Base-by-base conservation (phyloP, 768 basidiomycete genomes). In the Hydnum rufescens region DNA sequence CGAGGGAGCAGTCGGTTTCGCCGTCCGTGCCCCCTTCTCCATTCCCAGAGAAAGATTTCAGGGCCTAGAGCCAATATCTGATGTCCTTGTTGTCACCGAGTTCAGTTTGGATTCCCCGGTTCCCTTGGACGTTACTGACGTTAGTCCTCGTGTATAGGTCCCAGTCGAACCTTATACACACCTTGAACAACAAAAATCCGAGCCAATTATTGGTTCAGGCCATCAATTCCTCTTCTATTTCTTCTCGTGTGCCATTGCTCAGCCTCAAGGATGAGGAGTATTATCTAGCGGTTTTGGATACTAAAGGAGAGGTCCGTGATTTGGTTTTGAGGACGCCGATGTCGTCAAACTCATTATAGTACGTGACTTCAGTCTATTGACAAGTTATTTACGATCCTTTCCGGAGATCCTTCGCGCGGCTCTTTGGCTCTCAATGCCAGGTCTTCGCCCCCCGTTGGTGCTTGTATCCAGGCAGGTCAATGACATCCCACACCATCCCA, bases 1-100 rank as follows among this genome's bases (percentile, higher is more conserved):
- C 30, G 32, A 49, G 19, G 55, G 55, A 5, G 55, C 55, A 16
- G 55, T 56, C 30, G 55, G 55, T 19, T 22, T 56, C 30, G 54
- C 55, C 19, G 23, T 23, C 1, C 13, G 6, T 22, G 8, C 16
- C 18, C 18, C 50, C 5, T 22, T n/a, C 47, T 13, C 6, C 8
- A 6, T 19, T 6, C 5, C 23, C 5, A 23, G 25, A 4, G 44
- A 56, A 19, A 47, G 55, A 6, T 56, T 34, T 36, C 18, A 56
- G 18, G 55, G 55, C 4, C 47, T 57, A 18, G 25, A 55, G 23
- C 1, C 54, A 16, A 25, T 56, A 23, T 54, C 54, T n/a, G 32
- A 54, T 36, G 16, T 54, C 13, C 47, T 58, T 42, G 50, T 36
- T 5, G 49, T 52, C 6, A 52, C 51, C 5, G 30, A 43, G 51